Evolutionary conservation across 495 filamentous ascomycete species (phyloP), one percentile per base, ranked within the genome.

Genomic region (Hypoxylon fragiforme): DNA sequence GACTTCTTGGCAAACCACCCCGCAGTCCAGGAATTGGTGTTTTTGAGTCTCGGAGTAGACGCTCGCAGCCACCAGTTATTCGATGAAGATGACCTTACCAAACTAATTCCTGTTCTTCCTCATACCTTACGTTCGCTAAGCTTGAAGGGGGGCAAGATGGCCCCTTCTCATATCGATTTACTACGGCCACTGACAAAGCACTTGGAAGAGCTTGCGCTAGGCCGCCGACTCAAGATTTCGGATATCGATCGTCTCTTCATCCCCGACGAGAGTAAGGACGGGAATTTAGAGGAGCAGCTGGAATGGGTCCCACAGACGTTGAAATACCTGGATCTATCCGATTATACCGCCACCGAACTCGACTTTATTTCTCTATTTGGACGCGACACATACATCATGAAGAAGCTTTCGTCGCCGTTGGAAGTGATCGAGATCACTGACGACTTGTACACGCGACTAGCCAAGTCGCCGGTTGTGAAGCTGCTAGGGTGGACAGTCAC

Each of bases 341-440:
- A 83, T 38, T 81, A 94, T 37, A 83, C 81, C 58, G 73, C 78
- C 48, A n/a, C 75, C 57, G 69, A 81, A 70, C 70, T 89, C 64
- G 76, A 82, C 34, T 74, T 89, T 7, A 70, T 76, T 0, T 80
- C 81, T 6, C 78, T 95, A 24, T 88, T 89, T 67, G 75, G 70
- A 40, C 71, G 65, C 16, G 66, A 71, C 12, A 88, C 83, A 53
- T 70, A 78, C 2, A 70, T 94, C 7, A 78, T 92, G 42, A 77
- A 79, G 18, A 69, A 74, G 18, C 74, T 73, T 47, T 85, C 85
- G 15, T 77, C 82, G 46, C 90, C 90, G 9, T 79, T 95, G 7
- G 84, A 89, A 59, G 90, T 95, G 6, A 73, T 95, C 21, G 90
- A 95, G 62, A 70, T 95, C 19, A 78, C 81, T 34, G 85, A 90